Evolutionary conservation across 306 rosid species (phyloP), one percentile per base, ranked within the genome.

Genomic region (Medicago ruthenica): DNA sequence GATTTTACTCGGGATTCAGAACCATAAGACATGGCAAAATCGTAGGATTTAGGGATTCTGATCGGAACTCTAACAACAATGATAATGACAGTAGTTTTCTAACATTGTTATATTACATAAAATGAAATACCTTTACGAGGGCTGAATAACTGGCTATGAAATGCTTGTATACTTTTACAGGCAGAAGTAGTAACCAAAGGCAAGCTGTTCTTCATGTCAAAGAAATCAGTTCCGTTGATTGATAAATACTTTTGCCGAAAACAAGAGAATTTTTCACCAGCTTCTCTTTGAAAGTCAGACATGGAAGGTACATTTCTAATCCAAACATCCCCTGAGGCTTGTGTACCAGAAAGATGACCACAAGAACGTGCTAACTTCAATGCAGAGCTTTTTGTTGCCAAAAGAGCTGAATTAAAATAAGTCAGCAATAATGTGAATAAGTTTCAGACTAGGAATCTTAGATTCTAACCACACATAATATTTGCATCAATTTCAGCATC

Each of bases 261-360:
- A 85, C 63, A 73, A 58, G 82, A 58, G 18, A 90, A 55, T 70
- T 82, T 83, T 69, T 73, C 85, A 68, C 69, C 48, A 54, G 89
- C 90, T 83, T 91, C 91, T 83, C 86, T 83, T 79, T 85, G 93
- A 74, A 86, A 76, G 21, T 83, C 88, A 58, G 79, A 78, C 65
- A 88, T 50, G 78, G 40, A 59, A 73, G 89, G 90, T 59, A 67
- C 74, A 78, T 78, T 74, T 73, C 59, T 76, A 62, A 75, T 84
- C 90, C 87, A 84, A 34, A 82, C 78, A 80, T 80, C 78, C 63
- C 76, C 75, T 20, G 65, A 74, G 59, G 74, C 39, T 78, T 44
- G 57, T 50, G 65, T 84, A n/a, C 77, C 18, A 36, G 83, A 77
- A 69, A 70, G 82, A 74, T 71, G 34, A 81, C 80, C 78, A 59